phyloP scores from a whole-genome alignment of 169 alveolate genomes.

The Plasmodium ovale region DNA sequence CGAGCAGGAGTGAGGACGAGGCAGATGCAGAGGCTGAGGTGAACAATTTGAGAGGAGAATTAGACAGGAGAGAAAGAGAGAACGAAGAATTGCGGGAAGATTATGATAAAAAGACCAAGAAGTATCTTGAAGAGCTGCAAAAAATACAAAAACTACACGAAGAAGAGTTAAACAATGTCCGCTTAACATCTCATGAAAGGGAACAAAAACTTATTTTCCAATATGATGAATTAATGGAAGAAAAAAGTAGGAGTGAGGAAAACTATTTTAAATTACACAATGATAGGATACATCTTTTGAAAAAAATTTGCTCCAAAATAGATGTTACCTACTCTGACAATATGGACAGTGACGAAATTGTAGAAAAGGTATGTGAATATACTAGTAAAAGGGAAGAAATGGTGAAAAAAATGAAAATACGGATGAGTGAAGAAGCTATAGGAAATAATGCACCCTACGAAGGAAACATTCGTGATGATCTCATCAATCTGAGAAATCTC shows the following conservation, averaged over 20 bases:
- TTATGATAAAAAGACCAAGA: slow-evolving; percentile 12
- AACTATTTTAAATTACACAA: slow-evolving; percentile 13
- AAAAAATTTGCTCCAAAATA: slow-evolving; percentile 15
- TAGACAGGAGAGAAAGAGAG: slow-evolving; percentile 24
- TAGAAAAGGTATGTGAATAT: background rate
- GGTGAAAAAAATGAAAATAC: background rate
- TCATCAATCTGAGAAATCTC: background rate
- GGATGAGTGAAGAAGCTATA: background rate
- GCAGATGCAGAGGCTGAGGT: slow-evolving; percentile 3
- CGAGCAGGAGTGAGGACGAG: slow-evolving; percentile 9
- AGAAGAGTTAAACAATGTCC: slow-evolving; percentile 33
- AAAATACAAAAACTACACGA: slow-evolving; percentile 12
- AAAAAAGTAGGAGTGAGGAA: slow-evolving; percentile 33
- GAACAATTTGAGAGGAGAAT: background rate
- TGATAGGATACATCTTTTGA: slow-evolving; percentile 18
- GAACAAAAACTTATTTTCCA: slow-evolving; percentile 9
- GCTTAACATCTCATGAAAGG: slow-evolving; percentile 20
- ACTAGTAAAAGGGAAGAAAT: background rate
- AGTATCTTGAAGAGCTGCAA: slow-evolving; percentile 4
- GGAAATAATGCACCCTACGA: background rate
- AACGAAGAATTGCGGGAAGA: slow-evolving; percentile 9
- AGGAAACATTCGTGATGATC: background rate
- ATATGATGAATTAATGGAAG: slow-evolving; percentile 28
- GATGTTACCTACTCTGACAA: slow-evolving; percentile 14
- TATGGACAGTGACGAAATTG: background rate